Evolutionary conservation across 208 protist genomes (phyloP).

Genomic region (Trypanosomatidae sp.): DNA sequence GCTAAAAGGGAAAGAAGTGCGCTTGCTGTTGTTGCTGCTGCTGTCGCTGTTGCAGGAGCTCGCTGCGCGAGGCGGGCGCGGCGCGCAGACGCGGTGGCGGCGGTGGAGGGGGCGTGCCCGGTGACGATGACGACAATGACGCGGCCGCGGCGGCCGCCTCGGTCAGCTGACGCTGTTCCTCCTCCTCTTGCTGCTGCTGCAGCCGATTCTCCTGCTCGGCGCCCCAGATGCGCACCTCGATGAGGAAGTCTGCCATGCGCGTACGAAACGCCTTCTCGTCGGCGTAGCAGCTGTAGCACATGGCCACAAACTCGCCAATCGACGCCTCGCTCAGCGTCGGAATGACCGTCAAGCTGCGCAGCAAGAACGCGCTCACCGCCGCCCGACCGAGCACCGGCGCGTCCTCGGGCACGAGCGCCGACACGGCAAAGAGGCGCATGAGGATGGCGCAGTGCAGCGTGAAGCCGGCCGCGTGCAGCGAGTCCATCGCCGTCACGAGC

Average conservation of each 20-base stretch:
- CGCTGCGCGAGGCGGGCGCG: too few species aligned
- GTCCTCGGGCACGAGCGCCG: constrained; percentile 29
- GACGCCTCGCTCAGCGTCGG: constrained; percentile 36
- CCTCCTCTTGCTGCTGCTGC: constrained; percentile 45
- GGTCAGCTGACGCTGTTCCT: too few species aligned
- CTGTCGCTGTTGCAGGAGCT: too few species aligned
- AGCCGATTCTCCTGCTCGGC: constrained; percentile 76
- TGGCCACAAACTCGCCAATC: constrained; percentile 37
- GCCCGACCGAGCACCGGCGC: constrained; percentile 35
- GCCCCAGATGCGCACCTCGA: constrained; percentile 77
- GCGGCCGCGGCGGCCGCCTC: too few species aligned
- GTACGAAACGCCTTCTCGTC: constrained; percentile 27
- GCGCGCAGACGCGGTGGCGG: too few species aligned
- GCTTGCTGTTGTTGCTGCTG: too few species aligned
- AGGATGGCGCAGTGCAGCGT: constrained; percentile 56
- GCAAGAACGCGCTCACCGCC: constrained; percentile 34
- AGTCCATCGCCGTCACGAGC: constrained; percentile 68
- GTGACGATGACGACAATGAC: too few species aligned
- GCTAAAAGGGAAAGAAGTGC: too few species aligned
- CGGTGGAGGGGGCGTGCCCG: too few species aligned
- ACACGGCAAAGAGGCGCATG: constrained; percentile 53
- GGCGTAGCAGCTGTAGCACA: constrained; percentile 24
- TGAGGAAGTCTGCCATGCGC: constrained; percentile 65
- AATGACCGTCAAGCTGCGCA: constrained; percentile 36
- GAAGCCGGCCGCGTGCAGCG: constrained; percentile 73